Evolutionary conservation across 805 yeast species (phyloP), one percentile per base, ranked within the genome.

Genomic region (Candida saitoana): DNA sequence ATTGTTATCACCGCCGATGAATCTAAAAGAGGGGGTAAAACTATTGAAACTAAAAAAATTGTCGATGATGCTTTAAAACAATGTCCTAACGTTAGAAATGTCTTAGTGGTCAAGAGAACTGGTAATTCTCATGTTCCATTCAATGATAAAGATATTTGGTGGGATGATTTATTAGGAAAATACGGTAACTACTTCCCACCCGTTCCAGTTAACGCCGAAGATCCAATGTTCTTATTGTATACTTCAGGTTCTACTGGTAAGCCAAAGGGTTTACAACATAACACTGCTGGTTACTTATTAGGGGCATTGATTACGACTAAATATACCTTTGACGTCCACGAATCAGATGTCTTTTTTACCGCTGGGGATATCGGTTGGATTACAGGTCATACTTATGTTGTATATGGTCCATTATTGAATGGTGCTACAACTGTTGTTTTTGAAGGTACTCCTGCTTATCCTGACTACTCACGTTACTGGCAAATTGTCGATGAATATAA

Each of bases 301-400:
- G 96, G 96, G 47, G 96, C 98, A 19, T 80, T 88, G 42, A 71
- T 90, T 62, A 87, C 97, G 40, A 86, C 96, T 37, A 86, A 83
- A 69, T 91, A 90, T 67, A 89, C 89, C 36, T 91, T 93, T 63
- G 98, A 95, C 63, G 81, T 93, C 38, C 96, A 88, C 60, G 81
- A 81, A 45, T 85, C 84, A 48, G 98, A 93, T 65, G 75, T 85
- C 34, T 67, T 91, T 47, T 91, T 93, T 73, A 91, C 98, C 33
- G 98, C 98, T 31, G 98, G 98, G 60, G 98, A 93, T 63, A 88
- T 93, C 43, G 98, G 99, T 61, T 93, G 99, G 98, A 93, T 93
- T 62, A 93, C 99, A 14, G 98, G 98, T 53, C 99, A 93, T 67
- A 86, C 97, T 7, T 93, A 91, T 61, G 96, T 88, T 34, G 78